A percentile compares a stretch with the other conserved stretches of the same genome.
Evolutionary conservation across 2,329 filamentous ascomycete genomes (phyloP).

Genomic region (Phialophora tarda): DNA sequence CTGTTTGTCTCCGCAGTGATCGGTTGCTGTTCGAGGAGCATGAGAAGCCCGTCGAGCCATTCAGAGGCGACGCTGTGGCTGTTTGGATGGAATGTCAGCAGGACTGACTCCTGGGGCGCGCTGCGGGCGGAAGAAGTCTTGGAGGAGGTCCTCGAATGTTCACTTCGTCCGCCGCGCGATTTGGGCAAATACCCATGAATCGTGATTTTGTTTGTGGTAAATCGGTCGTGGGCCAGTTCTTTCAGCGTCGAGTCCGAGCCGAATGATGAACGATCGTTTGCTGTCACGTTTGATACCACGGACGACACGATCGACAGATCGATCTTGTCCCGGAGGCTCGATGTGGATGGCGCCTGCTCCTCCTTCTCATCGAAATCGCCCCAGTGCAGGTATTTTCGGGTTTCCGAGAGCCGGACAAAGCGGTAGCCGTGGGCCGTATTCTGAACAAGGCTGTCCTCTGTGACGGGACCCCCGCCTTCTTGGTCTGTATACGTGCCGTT

Average conservation of each 20-base stretch:
- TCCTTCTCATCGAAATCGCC: constrained; percentile 76
- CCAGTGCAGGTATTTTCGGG: constrained; percentile 87
- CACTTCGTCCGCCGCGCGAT: constrained; percentile 40
- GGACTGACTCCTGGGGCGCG: constrained; percentile 67
- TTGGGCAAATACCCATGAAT: constrained; percentile 73
- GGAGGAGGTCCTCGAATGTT: constrained; percentile 43
- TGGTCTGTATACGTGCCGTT: constrained; percentile 56
- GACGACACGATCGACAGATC: constrained; percentile 88
- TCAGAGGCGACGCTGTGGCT: constrained; percentile 86
- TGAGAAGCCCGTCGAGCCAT: constrained; percentile 93
- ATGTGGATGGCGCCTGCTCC: constrained; percentile 61
- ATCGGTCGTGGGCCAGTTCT: constrained; percentile 45
- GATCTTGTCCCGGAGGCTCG: constrained; percentile 53
- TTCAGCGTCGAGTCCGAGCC: constrained; percentile 31
- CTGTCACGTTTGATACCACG: constrained; percentile 87
- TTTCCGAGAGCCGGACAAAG: constrained; percentile 87
- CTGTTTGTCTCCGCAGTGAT: constrained; percentile 97
- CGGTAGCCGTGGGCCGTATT: constrained; percentile 68
- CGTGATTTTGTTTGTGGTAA: constrained; percentile 80
- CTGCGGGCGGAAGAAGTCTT: constrained; percentile 35
- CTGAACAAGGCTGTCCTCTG: constrained; percentile 45
- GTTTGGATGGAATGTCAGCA: constrained; percentile 82
- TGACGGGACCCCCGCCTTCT: constrained; percentile 45
- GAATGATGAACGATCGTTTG: constrained; percentile 50
- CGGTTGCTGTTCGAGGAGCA: constrained; percentile 92